Evolutionary conservation across 2,329 filamentous ascomycete genomes (phyloP).

Genomic region (Tolypocladium guangdongense): DNA sequence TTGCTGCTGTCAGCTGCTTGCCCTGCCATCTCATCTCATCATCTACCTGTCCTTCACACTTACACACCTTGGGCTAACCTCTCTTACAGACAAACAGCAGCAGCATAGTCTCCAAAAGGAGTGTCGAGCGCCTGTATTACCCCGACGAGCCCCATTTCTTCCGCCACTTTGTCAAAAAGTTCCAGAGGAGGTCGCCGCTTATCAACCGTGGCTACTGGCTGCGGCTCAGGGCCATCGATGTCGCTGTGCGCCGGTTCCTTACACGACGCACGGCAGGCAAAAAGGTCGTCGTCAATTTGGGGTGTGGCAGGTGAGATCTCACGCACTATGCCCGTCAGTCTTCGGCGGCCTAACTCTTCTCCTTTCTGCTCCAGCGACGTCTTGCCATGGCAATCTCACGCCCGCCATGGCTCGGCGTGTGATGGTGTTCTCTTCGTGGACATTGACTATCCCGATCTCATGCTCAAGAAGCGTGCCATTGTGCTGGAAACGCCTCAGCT

Average conservation of each 20-base stretch:
- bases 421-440: conserved; percentile 61
- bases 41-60: background rate
- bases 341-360: background rate
- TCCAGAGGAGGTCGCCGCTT: conserved; percentile 70
- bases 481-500: conserved; percentile 55
- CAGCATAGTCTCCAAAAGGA: conserved; percentile 85
- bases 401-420: conserved; percentile 50
- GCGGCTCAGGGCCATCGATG: conserved; percentile 71
- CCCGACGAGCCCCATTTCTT: conserved; percentile 71
- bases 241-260: conserved; percentile 65
- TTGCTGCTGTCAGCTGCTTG: background rate
- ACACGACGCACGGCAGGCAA: conserved; percentile 36
- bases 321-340: background rate
- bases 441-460: conserved; percentile 74
- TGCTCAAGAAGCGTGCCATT: conserved; percentile 59
- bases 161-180: conserved; percentile 76
- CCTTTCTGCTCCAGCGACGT: conserved; percentile 54
- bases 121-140: conserved; percentile 83
- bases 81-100: conserved; percentile 66
- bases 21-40: background rate
- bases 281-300: conserved; percentile 74
- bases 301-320: conserved; percentile 75
- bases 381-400: conserved; percentile 72
- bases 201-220: conserved; percentile 89
- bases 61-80: background rate